These are phyloP conservation scores for Metarhizium brunneum DNA, from an alignment of 2,329 filamentous ascomycete genomes.

Conservation along the genomic window DNA sequence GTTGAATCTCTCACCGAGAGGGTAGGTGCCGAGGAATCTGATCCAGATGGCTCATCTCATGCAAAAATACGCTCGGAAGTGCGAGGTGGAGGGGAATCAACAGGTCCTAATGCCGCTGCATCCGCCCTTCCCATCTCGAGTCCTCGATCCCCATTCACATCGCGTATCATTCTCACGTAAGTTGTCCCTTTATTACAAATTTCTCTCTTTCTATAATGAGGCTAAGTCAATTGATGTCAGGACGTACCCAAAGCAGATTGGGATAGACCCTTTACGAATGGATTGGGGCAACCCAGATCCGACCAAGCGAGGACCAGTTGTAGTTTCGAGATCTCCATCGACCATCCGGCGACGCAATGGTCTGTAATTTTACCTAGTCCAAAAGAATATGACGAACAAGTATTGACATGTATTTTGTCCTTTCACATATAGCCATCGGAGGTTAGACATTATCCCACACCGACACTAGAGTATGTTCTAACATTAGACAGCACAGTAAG, in stretches of 20 bases:
- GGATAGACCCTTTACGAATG: slow-evolving; percentile 83
- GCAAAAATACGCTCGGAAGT: neutral
- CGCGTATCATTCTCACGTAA: slow-evolving; percentile 47
- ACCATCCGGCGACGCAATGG: slow-evolving; percentile 77
- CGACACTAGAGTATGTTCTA: neutral
- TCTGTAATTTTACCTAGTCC: slow-evolving; percentile 27
- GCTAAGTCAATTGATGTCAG: slow-evolving; percentile 21
- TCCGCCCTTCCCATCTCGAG: slow-evolving; percentile 12
- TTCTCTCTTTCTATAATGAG: neutral
- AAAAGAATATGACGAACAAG: neutral
- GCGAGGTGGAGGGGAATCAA: neutral
- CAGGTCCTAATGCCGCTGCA: neutral
- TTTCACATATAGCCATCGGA: slow-evolving; percentile 40
- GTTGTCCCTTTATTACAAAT: slow-evolving; percentile 7
- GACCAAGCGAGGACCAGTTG: slow-evolving; percentile 69
- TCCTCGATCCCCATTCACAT: slow-evolving; percentile 38
- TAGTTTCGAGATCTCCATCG: slow-evolving; percentile 67
- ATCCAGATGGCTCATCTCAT: slow-evolving; percentile 3
- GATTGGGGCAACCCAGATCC: slow-evolving; percentile 79
- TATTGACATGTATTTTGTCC: neutral
- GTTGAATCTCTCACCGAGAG: slow-evolving; percentile 29
- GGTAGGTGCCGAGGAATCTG: slow-evolving; percentile 10
- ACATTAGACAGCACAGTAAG: slow-evolving; percentile 26
- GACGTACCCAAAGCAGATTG: slow-evolving; percentile 89
- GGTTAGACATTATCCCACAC: slow-evolving; percentile 28